Evolutionary conservation across 345 rosid species (phyloP).

Genomic region (Litchi chinensis): DNA sequence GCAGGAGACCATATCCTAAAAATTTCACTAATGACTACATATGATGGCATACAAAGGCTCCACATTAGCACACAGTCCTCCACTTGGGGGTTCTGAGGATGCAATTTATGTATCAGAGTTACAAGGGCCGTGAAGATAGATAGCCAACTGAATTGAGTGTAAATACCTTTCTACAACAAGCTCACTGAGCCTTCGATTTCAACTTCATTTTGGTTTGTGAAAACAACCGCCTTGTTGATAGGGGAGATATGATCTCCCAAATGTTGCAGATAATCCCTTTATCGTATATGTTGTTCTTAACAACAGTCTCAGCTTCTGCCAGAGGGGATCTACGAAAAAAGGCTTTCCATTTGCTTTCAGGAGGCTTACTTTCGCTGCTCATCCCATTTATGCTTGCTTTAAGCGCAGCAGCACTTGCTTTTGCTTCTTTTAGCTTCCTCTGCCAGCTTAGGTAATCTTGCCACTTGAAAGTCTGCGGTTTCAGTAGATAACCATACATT

Average conservation of each 20-base stretch:
- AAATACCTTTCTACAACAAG: neutral
- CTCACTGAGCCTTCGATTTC: conserved; percentile 43
- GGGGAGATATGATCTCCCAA: conserved; percentile 63
- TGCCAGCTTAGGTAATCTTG: conserved; percentile 78
- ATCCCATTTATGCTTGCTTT: conserved; percentile 53
- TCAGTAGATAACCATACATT: conserved; percentile 5
- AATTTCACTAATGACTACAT: neutral
- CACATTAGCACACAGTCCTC: neutral
- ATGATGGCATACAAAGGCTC: neutral
- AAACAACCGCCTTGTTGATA: conserved; percentile 57
- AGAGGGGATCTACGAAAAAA: conserved; percentile 60
- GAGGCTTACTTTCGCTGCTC: conserved; percentile 44
- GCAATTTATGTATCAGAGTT: neutral
- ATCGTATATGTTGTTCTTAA: conserved; percentile 58
- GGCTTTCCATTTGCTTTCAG: conserved; percentile 56
- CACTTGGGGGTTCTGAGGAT: neutral
- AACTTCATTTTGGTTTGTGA: conserved; percentile 41
- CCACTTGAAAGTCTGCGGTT: conserved; percentile 84
- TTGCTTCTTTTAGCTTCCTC: conserved; percentile 80
- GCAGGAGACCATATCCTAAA: neutral
- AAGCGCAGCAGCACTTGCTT: conserved; percentile 60
- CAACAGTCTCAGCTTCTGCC: conserved; percentile 42
- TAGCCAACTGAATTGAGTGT: neutral
- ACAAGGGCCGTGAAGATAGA: neutral
- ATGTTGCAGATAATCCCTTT: conserved; percentile 61